phyloP scores from a whole-genome alignment of 1,284 basidiomycete species.

The Paramarasmius palmivorus region DNA sequence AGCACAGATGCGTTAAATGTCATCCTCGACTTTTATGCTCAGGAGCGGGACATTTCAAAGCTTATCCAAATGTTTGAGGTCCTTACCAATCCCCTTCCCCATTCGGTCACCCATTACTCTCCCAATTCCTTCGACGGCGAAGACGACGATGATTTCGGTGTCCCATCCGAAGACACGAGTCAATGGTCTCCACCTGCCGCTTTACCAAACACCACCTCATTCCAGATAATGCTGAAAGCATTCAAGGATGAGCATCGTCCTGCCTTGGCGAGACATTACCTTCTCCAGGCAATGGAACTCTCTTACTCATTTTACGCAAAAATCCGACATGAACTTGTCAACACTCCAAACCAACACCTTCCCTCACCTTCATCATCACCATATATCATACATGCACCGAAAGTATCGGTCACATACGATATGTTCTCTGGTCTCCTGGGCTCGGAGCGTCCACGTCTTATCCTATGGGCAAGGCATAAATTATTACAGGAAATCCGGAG shows the following conservation, averaged over 20 bases:
- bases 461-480: too few relatives aligned
- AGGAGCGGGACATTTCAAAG: slow-evolving; percentile 55
- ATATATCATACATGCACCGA: too few relatives aligned
- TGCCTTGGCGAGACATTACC: slow-evolving; percentile 66
- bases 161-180: slow-evolving; percentile 39
- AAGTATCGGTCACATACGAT: too few relatives aligned
- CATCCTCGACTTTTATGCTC: slow-evolving; percentile 67
- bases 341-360: too few relatives aligned
- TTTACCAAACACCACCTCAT: slow-evolving; percentile 70
- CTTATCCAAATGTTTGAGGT: slow-evolving; percentile 76
- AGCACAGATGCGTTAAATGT: slow-evolving; percentile 72
- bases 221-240: slow-evolving; percentile 59
- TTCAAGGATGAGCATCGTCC: slow-evolving; percentile 47
- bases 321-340: too few relatives aligned
- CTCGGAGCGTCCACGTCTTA: too few relatives aligned
- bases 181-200: slow-evolving; percentile 46
- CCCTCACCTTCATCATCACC: too few relatives aligned
- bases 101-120: slow-evolving; percentile 36
- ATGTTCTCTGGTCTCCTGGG: too few relatives aligned
- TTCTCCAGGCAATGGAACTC: slow-evolving; percentile 51
- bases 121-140: slow-evolving; percentile 54
- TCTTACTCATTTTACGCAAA: too few relatives aligned
- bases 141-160: slow-evolving; percentile 67
- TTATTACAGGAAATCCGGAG: too few relatives aligned
- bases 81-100: slow-evolving; percentile 66